Evolutionary conservation across 192 early-diverging fungal genomes (phyloP).

Genomic region (Diversispora eburnea): DNA sequence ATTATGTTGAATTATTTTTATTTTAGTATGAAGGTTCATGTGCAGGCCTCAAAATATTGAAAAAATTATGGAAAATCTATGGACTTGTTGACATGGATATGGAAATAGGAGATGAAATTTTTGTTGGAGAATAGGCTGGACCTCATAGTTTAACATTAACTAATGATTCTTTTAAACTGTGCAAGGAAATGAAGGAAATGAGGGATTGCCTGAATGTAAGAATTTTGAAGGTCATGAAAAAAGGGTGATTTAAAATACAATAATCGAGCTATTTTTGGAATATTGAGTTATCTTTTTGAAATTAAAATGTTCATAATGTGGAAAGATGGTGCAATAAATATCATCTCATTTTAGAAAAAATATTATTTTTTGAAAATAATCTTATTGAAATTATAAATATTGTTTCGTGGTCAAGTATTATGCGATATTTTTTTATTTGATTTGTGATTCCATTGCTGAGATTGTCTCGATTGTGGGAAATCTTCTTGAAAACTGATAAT

Average conservation of each 20-base stretch:
- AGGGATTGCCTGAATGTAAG: conserved; percentile 10
- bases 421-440: too few relatives aligned
- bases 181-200: not conserved
- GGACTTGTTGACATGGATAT: not conserved
- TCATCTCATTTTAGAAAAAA: too few relatives aligned
- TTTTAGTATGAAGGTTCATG: not conserved
- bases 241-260: not conserved
- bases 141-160: not conserved
- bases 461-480: conserved; percentile 90
- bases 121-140: conserved; percentile 17
- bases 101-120: not conserved
- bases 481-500: conserved; percentile 97
- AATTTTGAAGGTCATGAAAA: conserved; percentile 12
- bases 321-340: conserved; percentile 18
- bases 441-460: too few relatives aligned
- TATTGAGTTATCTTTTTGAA: conserved; percentile 6
- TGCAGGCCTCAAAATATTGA: not conserved
- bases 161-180: conserved; percentile 22
- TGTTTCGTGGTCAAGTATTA: too few relatives aligned
- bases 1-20: not conserved
- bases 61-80: conserved; percentile 11
- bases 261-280: not conserved
- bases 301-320: conserved; percentile 24
- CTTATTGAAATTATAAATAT: too few relatives aligned
- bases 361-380: too few relatives aligned